A percentile compares a stretch with the other conserved stretches of the same genome.
Evolutionary conservation across 1,139 yeast species (phyloP).

Genomic region (Nakaseomyces bracarensis): DNA sequence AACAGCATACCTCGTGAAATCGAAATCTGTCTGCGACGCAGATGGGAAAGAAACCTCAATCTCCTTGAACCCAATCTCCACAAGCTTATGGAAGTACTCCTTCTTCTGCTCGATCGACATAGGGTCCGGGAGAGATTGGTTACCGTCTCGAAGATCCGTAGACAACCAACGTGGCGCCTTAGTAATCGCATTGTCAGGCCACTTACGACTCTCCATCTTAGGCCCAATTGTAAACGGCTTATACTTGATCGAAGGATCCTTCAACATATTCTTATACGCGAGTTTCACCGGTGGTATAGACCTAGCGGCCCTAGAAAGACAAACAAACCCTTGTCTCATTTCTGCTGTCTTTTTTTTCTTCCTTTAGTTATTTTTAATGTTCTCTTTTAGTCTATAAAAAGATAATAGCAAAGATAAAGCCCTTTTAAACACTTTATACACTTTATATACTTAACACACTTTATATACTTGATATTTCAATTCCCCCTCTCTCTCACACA

Average conservation of each 20-base stretch:
- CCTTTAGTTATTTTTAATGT: not conserved
- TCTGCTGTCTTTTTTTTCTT: not conserved
- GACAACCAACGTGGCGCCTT: slow-evolving; percentile 95
- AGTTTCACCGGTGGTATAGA: slow-evolving; percentile 29
- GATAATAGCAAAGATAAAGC: too few relatives aligned
- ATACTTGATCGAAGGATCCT: slow-evolving; percentile 76
- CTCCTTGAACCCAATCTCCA: slow-evolving; percentile 89
- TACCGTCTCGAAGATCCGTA: slow-evolving; percentile 93
- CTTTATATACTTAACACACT: too few relatives aligned
- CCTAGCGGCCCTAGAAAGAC: slow-evolving; percentile 15
- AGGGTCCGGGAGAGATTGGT: slow-evolving; percentile 95
- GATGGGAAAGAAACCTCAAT: slow-evolving; percentile 96
- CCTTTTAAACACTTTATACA: too few relatives aligned
- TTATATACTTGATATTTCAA: too few relatives aligned
- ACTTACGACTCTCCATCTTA: slow-evolving; percentile 64
- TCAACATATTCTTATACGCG: slow-evolving; percentile 41
- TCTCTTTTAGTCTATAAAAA: too few relatives aligned
- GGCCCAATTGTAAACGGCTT: slow-evolving; percentile 53
- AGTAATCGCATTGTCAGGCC: slow-evolving; percentile 73
- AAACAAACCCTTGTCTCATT: not conserved
- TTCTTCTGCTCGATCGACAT: slow-evolving; percentile 89
- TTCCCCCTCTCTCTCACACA: too few relatives aligned
- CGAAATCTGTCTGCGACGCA: slow-evolving; percentile 93
- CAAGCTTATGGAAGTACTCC: slow-evolving; percentile 72
- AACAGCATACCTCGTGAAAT: slow-evolving; percentile 87